Percentiles rank a stretch among this genome's conserved stretches.
These are phyloP conservation scores for Phaeosphaeriaceae sp. DNA, from an alignment of 2,329 filamentous ascomycete genomes.

Conservation along the genomic window DNA sequence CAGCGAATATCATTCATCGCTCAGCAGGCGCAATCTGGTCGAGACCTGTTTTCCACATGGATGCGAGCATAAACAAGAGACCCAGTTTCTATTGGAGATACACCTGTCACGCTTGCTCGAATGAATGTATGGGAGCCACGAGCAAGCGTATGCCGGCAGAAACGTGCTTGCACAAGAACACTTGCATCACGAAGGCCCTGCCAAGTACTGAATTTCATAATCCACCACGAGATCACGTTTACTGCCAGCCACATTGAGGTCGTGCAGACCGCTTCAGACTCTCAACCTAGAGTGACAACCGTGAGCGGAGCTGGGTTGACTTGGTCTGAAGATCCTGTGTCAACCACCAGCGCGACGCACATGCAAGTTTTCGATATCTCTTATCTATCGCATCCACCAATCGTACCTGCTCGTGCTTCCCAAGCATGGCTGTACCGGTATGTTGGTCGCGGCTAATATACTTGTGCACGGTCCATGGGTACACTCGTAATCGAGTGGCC, in stretches of 20 bases:
- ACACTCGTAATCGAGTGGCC: background rate
- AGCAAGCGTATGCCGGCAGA: background rate
- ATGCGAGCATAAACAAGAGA: too few species aligned
- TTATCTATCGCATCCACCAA: background rate
- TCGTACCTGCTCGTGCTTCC: background rate
- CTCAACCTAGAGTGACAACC: too few species aligned
- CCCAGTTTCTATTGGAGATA: background rate
- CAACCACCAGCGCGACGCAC: background rate
- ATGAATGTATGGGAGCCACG: too few species aligned
- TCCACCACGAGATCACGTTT: background rate
- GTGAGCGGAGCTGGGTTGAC: background rate
- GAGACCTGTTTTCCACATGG: too few species aligned
- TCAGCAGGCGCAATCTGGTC: too few species aligned
- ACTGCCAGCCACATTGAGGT: background rate
- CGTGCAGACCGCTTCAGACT: too few species aligned
- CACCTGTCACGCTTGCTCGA: background rate
- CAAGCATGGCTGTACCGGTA: slow-evolving; percentile 11
- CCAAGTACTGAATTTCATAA: background rate
- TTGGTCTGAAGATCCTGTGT: background rate
- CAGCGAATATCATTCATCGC: too few species aligned
- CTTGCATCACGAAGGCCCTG: background rate
- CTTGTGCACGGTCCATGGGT: slow-evolving; percentile 22
- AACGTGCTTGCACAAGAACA: background rate
- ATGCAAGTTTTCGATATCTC: background rate
- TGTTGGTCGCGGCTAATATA: slow-evolving; percentile 33